phyloP scores from a whole-genome alignment of 2,329 filamentous ascomycete genomes.

The Apiospora sp. region DNA sequence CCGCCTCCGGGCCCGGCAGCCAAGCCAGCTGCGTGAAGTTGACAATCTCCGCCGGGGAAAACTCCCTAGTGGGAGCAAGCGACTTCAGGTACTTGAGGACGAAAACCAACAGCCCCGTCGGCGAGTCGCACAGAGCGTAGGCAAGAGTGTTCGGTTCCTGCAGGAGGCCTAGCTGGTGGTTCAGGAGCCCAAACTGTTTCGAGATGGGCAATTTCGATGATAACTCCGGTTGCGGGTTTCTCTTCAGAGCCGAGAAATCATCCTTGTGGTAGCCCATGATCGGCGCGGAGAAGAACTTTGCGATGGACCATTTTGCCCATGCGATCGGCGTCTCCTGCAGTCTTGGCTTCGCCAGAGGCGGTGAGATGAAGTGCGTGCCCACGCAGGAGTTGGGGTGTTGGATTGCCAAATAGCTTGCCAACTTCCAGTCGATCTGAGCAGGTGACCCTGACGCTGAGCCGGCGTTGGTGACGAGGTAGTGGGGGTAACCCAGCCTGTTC shows the following conservation, averaged over 20 bases:
- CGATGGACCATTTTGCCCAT: slow-evolving; percentile 65
- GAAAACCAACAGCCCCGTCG: slow-evolving; percentile 64
- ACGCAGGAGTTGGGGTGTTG: slow-evolving; percentile 59
- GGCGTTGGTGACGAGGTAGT: slow-evolving; percentile 65
- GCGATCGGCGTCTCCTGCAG: slow-evolving; percentile 51
- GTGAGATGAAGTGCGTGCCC: slow-evolving; percentile 68
- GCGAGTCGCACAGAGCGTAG: slow-evolving; percentile 70
- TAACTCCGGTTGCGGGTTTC: slow-evolving; percentile 31
- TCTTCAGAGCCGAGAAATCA: slow-evolving; percentile 56
- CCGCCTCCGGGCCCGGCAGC: slow-evolving; percentile 71
- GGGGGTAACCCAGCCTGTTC: slow-evolving; percentile 63
- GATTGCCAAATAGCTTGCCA: slow-evolving; percentile 57
- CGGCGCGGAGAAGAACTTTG: slow-evolving; percentile 54
- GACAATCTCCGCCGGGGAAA: slow-evolving; percentile 62
- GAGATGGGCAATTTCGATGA: slow-evolving; percentile 33
- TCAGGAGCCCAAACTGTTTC: slow-evolving; percentile 39
- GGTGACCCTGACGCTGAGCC: slow-evolving; percentile 56
- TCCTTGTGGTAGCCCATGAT: slow-evolving; percentile 64
- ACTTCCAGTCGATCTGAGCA: slow-evolving; percentile 59
- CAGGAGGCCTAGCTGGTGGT: slow-evolving; percentile 37
- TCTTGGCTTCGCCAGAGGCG: slow-evolving; percentile 59
- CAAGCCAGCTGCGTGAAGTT: slow-evolving; percentile 69
- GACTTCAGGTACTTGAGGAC: slow-evolving; percentile 57
- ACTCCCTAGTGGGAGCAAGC: slow-evolving; percentile 48
- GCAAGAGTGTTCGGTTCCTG: slow-evolving; percentile 62